Evolutionary conservation across 2,329 filamentous ascomycete species (phyloP).

Genomic region (Sporothrix curviconia): DNA sequence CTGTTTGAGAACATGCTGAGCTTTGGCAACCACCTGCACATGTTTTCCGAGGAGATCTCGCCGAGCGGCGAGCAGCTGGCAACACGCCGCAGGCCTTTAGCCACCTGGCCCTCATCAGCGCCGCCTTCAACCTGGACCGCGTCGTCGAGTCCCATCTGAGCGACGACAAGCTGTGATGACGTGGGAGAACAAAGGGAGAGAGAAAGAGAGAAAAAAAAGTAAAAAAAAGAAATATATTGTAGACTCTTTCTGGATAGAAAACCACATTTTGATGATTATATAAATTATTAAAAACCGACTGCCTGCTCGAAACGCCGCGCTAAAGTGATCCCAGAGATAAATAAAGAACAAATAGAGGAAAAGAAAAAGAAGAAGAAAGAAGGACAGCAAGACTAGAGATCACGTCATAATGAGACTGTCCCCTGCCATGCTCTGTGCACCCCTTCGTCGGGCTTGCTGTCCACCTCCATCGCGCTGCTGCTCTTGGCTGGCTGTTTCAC

Average conservation of each 20-base stretch:
- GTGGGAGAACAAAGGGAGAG: too few relatives aligned
- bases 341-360: background rate
- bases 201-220: background rate
- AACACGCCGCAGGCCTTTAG: slow-evolving; percentile 77
- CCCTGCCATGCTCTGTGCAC: too few relatives aligned
- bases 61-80: slow-evolving; percentile 66
- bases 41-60: slow-evolving; percentile 75
- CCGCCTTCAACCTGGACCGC: slow-evolving; percentile 67
- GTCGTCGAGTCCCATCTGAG: slow-evolving; percentile 29
- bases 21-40: slow-evolving; percentile 69
- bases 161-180: slow-evolving; percentile 21
- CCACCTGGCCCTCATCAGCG: slow-evolving; percentile 68
- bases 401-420: too few relatives aligned
- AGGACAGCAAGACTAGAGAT: too few relatives aligned
- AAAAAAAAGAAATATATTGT: background rate
- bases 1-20: slow-evolving; percentile 72
- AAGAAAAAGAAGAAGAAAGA: background rate
- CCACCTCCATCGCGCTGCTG: too few relatives aligned
- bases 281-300: too few relatives aligned
- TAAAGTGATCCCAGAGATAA: background rate
- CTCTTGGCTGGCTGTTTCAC: background rate
- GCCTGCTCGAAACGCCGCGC: background rate
- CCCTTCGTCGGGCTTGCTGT: too few relatives aligned
- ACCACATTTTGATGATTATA: background rate
- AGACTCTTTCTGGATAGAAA: background rate